Evolutionary conservation across 495 filamentous ascomycete genomes (phyloP).

Genomic region (Aspergillus coremiiformis): DNA sequence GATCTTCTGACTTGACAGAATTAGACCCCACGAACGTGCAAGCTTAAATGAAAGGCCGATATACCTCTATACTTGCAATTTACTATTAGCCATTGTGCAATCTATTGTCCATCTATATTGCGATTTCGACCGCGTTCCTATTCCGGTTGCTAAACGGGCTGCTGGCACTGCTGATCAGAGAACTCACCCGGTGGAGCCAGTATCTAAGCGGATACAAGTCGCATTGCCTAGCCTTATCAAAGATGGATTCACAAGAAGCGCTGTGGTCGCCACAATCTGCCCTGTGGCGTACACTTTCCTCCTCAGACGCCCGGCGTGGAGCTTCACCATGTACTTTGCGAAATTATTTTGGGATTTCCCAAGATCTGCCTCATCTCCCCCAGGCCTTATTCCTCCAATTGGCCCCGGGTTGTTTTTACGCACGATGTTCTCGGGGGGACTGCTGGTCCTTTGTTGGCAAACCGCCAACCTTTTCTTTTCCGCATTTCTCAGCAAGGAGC

Average conservation of each 20-base stretch:
- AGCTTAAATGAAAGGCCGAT: conserved; percentile 84
- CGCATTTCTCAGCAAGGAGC: conserved; percentile 67
- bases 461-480: conserved; percentile 68
- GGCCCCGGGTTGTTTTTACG: conserved; percentile 50
- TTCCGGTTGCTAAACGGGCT: conserved; percentile 41
- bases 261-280: conserved; percentile 35
- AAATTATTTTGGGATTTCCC: conserved; percentile 69
- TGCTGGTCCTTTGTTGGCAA: conserved; percentile 68
- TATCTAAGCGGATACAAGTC: conserved; percentile 28
- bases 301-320: conserved; percentile 58
- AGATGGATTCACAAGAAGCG: conserved; percentile 32
- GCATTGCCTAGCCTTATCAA: conserved; percentile 18
- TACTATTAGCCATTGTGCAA: conserved; percentile 62
- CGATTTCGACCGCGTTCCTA: conserved; percentile 64
- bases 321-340: conserved; percentile 57
- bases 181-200: conserved; percentile 26
- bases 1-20: conserved; percentile 6
- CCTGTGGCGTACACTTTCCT: conserved; percentile 58
- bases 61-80: conserved; percentile 65
- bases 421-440: conserved; percentile 54
- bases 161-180: conserved; percentile 30
- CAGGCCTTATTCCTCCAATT: conserved; percentile 47
- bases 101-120: conserved; percentile 58
- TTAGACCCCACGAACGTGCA: conserved; percentile 57
- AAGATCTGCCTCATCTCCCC: conserved; percentile 53